phyloP scores from a whole-genome alignment of 2,329 filamentous ascomycete genomes.

The Cyphellophora europaea region DNA sequence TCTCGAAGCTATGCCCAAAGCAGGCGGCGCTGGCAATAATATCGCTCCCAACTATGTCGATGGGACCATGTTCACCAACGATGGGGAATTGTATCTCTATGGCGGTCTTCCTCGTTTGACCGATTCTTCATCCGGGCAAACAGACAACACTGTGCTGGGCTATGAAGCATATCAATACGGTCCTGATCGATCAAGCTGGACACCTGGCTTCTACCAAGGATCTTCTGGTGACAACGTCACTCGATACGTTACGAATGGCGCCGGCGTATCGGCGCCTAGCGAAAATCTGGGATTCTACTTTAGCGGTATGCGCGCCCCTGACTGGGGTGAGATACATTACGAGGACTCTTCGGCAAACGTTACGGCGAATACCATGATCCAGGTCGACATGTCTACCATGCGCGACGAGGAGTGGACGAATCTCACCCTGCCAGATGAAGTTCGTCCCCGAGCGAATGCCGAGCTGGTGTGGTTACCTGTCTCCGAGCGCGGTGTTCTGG shows the following conservation, averaged over 20 bases:
- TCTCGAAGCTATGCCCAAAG: conserved; percentile 42
- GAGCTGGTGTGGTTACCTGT: conserved; percentile 55
- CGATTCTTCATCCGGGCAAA: conserved; percentile 21
- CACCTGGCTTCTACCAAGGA: conserved; percentile 32
- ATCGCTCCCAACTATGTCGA: conserved; percentile 43
- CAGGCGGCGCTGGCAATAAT: conserved; percentile 34
- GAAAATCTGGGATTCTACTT: conserved; percentile 67
- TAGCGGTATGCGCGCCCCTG: conserved; percentile 48
- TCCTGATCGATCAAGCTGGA: conserved; percentile 32
- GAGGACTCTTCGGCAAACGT: conserved; percentile 42
- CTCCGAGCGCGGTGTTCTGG: conserved; percentile 25
- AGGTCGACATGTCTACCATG: conserved; percentile 49
- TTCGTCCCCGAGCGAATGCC: conserved; percentile 51
- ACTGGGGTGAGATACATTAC: conserved; percentile 35
- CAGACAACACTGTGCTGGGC: conserved; percentile 31
- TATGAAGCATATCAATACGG: conserved; percentile 50
- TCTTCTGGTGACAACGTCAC: conserved; percentile 41
- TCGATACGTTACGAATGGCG: conserved; percentile 56
- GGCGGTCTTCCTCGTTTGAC: conserved; percentile 41
- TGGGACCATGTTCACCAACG: conserved; percentile 57
- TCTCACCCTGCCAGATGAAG: conserved; percentile 37
- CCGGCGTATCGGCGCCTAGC: conserved; percentile 54
- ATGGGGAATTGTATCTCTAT: conserved; percentile 49
- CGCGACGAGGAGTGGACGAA: conserved; percentile 48
- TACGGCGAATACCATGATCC: conserved; percentile 49